Evolutionary conservation across 192 early-diverging fungal genomes (phyloP).

Genomic region (Podila verticillata): DNA sequence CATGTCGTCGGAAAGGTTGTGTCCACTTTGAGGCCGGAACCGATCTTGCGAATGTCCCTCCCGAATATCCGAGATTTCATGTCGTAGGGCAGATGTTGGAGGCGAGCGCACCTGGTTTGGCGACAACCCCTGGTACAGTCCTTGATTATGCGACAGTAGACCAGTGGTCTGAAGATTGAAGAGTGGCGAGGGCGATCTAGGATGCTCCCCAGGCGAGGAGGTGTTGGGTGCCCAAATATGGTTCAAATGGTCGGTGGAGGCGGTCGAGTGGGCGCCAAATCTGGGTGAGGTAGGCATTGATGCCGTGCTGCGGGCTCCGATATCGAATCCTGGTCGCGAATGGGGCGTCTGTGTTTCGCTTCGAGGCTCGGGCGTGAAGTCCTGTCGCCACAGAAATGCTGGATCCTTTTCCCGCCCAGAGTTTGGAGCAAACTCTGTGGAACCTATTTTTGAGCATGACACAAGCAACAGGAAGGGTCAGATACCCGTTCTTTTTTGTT

Average conservation of each 20-base stretch:
- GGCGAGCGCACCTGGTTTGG: slow-evolving; percentile 26
- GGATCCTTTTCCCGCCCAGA: slow-evolving; percentile 1
- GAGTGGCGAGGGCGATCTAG: slow-evolving; percentile 13
- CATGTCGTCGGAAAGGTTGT: slow-evolving; percentile 13
- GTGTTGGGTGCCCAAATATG: slow-evolving; percentile 16
- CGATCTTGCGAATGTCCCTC: background rate
- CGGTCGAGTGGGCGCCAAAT: slow-evolving; percentile 14
- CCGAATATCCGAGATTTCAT: slow-evolving; percentile 20
- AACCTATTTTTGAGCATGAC: background rate
- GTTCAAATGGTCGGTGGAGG: slow-evolving; percentile 9
- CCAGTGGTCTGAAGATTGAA: background rate
- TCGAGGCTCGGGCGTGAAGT: slow-evolving; percentile 10
- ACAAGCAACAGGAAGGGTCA: too few species aligned
- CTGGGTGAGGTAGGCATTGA: slow-evolving; percentile 22
- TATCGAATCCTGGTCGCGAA: background rate
- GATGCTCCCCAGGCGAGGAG: slow-evolving; percentile 8
- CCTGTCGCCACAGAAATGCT: slow-evolving; percentile 23
- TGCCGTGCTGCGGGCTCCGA: slow-evolving; percentile 5
- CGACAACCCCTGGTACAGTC: slow-evolving; percentile 14
- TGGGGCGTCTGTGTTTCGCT: slow-evolving; percentile 8
- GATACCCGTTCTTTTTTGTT: background rate
- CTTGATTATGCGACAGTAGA: slow-evolving; percentile 5
- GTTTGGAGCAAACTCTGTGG: background rate
- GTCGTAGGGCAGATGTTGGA: slow-evolving; percentile 10
- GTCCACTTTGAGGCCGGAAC: background rate